Base-by-base conservation (phyloP, 2,329 filamentous ascomycete species). In the Furcasterigmium sp. region DNA sequence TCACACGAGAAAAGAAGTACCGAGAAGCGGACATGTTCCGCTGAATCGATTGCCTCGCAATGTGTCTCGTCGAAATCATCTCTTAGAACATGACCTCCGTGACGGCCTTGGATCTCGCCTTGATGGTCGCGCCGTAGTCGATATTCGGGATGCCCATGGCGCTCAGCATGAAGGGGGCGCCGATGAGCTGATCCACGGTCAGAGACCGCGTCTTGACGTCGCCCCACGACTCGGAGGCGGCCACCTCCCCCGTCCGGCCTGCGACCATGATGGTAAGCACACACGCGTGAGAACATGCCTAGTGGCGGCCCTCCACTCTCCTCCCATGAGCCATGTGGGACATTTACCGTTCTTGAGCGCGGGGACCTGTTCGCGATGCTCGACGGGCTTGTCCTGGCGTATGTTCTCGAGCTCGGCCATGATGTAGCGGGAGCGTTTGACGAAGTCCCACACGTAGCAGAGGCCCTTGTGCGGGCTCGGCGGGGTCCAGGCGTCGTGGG, bases 391-490 rank as follows among this genome's bases (percentile, higher is more conserved):
- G 13, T 64, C 63, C 19, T 54, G 54, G 15, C 55, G 53, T 41
- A 68, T 60, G 34, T 64, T 65, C 15, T 69, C 62, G 19, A 70
- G 56, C 56, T 69, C 64, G 7, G 55, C 56, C 49, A 67, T 59
- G 55, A 68, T 67, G 47, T 68, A 69, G 29, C 58, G 52, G n/a
- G 63, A 65, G 28, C 64, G 60, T 45, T 56, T 60, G 37, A 62
- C 61, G 49, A 69, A 71, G 49, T 69, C 65, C 63, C 63, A 70
- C 25, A 67, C 48, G 49, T 65, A 55, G 42, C 54, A 64, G 32
- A 70, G 59, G 14, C 59, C 58, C 15, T 54, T 51, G 43, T 61
- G 53, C 25, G 54, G 54, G 14, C 48, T 50, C n/a, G 52, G 52
- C 21, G 49, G 44, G 39, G 47, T 53, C 56, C 59, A 63, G 17